Base-by-base conservation (phyloP, 352 stramenopile species). In the Phytopythium cucurbitacearum region DNA sequence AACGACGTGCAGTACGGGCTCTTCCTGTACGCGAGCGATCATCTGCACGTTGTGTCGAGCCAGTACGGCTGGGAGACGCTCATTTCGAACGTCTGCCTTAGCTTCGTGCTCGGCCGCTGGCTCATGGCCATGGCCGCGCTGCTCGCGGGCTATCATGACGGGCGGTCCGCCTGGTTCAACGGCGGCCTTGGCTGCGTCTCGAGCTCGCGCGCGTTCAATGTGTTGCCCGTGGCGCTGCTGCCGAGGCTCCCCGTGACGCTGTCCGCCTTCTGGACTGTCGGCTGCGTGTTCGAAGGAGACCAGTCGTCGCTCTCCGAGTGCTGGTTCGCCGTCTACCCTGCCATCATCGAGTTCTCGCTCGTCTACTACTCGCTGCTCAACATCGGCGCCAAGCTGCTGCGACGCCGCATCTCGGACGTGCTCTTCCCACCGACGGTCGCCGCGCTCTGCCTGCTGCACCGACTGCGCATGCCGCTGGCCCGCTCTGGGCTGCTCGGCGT, bases 351-450 rank as follows among this genome's bases (percentile, higher is more conserved):
- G 57, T 53, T 70, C 7, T 47, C 67, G 5, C 56, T 82, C 1
- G 50, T 83, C 4, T 68, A 64, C 42, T 83, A 67, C 65, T 77
- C 68, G 13, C 32, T 81, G 41, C 53, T 79, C 46, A 82, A 86
- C 51, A 57, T 78, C 13, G 12, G 66, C 5, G 61, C 67, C 40
- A 80, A 79, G 41, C 48, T 75, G 16, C 43, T 61, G 15, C 57
- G 69, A 9, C 60, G 60, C 0, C 69, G 69, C 7, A 56, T 76
- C n/a, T 62, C 55, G 21, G 69, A 83, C 33, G 52, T 48, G 40
- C 48, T 71, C 5, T 76, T 81, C 45, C 59, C 62, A 0, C 74
- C 71, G 4, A 73, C 67, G 7, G 40, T 85, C 16, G n/a, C 60
- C 12, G 21, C 76, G 15, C 57, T 79, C 28, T 73, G 61, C 9